phyloP scores from a whole-genome alignment of 345 rosid species.

The Arabis hirsuta region DNA sequence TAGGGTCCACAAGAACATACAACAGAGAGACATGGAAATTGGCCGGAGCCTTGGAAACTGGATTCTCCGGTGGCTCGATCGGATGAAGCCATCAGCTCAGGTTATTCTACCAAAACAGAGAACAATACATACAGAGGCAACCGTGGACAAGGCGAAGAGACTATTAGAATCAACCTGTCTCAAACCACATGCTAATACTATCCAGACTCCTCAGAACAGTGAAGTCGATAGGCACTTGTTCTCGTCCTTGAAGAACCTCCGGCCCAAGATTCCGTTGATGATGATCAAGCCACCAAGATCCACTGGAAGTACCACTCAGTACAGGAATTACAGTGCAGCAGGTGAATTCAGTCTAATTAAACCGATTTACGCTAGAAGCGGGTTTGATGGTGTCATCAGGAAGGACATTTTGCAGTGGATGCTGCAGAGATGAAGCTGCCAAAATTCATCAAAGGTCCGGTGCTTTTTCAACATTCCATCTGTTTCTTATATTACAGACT shows the following conservation, averaged over 20 bases:
- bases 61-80: constrained; percentile 77
- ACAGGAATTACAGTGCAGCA: constrained; percentile 49
- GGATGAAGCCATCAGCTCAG: constrained; percentile 85
- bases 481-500: not conserved
- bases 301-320: constrained; percentile 57
- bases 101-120: constrained; percentile 43
- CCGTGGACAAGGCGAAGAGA: constrained; percentile 47
- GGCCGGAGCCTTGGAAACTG: constrained; percentile 85
- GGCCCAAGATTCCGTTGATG: constrained; percentile 65
- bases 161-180: constrained; percentile 47
- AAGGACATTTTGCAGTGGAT: constrained; percentile 84
- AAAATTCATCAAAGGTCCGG: not conserved
- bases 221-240: constrained; percentile 62
- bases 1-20: constrained; percentile 69
- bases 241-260: constrained; percentile 48
- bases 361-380: constrained; percentile 39
- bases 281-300: constrained; percentile 57
- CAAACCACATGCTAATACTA: constrained; percentile 46
- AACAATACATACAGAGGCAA: constrained; percentile 28
- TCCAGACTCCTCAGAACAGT: constrained; percentile 43
- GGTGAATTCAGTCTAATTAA: constrained; percentile 29
- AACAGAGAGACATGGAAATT: constrained; percentile 76
- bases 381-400: constrained; percentile 52
- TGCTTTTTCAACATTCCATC: not conserved
- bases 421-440: constrained; percentile 29